Base-by-base conservation (phyloP, 495 filamentous ascomycete species). In the Xeromyces bisporus region DNA sequence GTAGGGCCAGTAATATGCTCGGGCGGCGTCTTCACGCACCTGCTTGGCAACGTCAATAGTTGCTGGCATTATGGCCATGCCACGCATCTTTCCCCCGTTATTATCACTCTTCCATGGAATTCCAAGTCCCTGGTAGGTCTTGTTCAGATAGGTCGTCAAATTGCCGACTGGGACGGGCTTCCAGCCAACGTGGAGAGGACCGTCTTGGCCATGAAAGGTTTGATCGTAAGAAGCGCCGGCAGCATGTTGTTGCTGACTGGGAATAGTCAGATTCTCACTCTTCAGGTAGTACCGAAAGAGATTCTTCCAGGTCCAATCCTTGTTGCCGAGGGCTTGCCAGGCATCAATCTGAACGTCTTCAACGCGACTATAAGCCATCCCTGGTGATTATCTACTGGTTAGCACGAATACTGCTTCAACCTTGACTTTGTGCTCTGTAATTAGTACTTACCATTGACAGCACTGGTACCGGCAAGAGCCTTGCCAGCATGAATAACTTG, bases 251-350 rank as follows among this genome's bases (percentile, higher is more conserved):
- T 52, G 46, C n/a, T 34, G 16, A 11, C 46, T 54, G 0, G 66
- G 63, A 0, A 52, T 18, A 2, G 48, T 48, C 11, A 60, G 56
- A 4, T 39, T 27, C 12, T 65, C 52, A 15, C 52, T 55, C 42
- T 63, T 64, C 29, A 58, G 55, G 23, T 66, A 67, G 38, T 78
- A 79, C 1, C 70, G 67, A 13, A 71, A 41, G 14, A 80, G 44
- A 20, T 42, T 64, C 1, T 60, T 35, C 68, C 71, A 78, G 34
- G 56, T 64, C 75, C 74, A 79, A n/a, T 71, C 69, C 1, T 60
- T 53, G 39, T 74, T 76, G 2, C 76, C 73, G 2, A 75, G 44
- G 3, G 41, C 46, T 34, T 62, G 55, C 74, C 74, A 77, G 1
- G 60, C 50, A 38, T 78, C 66, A 35, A 56, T 55, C 42, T 48